Base-by-base conservation (phyloP, 306 rosid species). In the Purshia tridentata region DNA sequence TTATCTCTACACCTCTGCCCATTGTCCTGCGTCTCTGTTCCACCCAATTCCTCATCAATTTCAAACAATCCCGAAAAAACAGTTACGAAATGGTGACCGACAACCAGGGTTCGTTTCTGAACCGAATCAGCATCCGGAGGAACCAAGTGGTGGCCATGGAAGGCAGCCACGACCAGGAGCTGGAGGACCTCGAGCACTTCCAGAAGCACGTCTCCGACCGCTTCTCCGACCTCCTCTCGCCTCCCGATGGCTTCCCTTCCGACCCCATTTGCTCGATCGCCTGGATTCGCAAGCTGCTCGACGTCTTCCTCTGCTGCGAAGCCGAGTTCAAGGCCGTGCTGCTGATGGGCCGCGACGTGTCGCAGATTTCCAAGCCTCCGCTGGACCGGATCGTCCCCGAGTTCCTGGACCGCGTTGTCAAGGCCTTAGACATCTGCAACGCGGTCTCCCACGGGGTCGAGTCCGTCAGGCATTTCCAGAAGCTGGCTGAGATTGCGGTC, bases 111-210 rank as follows among this genome's bases (percentile, higher is more conserved):
- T 91, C 99, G 0, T 95, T 95, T 50, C 86, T 95, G 77, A 92
- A 94, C 52, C 85, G 99, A 29, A 91, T 95, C 70, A 91, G 99
- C 76, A 90, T 91, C 64, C 89, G 99, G 2, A 67, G 98, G 52
- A 95, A 95, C 81, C 99, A 95, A 55, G 95, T 91, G 6, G 84
- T 86, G 53, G 82, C 99, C 52, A 91, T 95, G 97, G 99, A 91
- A 2, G 91, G 88, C 0, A 81, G 8, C 81, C 88, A 91, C 18
- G 98, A 95, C 22, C 94, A 77, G 22, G 99, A 91, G 42, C 74
- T 83, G 49, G 96, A 95, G 67, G 96, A 95, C 86, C 85, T 95
- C 44, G 99, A 91, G 46, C 88, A 84, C 52, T 94, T 94, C 59
- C 99, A 94, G 49, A 91, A 79, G 48, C 90, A 89, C 40, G 89